Evolutionary conservation across 2,329 filamentous ascomycete genomes (phyloP), one percentile per base, ranked within the genome.

Genomic region (Sporothrix inflata): DNA sequence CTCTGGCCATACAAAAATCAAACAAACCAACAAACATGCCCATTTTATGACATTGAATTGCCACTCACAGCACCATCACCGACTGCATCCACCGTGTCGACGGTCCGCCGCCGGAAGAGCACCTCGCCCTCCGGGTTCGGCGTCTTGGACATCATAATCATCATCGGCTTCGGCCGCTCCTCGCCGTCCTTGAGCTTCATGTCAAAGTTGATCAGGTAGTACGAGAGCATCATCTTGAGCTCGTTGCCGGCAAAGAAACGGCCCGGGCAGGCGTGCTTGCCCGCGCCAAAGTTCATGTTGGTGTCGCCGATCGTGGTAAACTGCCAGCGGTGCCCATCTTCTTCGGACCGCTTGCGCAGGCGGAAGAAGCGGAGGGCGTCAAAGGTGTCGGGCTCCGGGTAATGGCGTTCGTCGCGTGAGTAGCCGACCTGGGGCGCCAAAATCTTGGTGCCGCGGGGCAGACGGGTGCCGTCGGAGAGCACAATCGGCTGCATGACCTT

Each of bases 311-410:
- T 78, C 53, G 82, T 81, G 3, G 83, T 83, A 72, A 84, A 85
- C 70, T 85, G 83, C 78, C 79, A 81, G 47, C 81, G 78, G 73
- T 82, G 81, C 42, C 77, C 80, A 73, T 81, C 81, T 65, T 82
- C 80, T 27, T 76, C 76, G 1, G 80, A 81, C 70, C 78, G 76
- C 71, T 83, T 79, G 11, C 83, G 82, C 73, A 84, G 75, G 63
- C 79, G 82, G 77, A 84, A 85, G 78, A 86, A 87, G 67, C 85
- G 84, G 68, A 87, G 75, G 4, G 83, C 82, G 74, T 87, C 85
- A 68, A 87, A 84, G 1, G 79, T 80, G 24, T 83, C 81, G 6
- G 84, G 81, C 24, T 81, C 78, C 12, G 78, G 76, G 74, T 81
- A 84, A 76, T 80, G 82, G 30, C 79, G 79, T 72, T 80, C 81